These are phyloP conservation scores for Geotrichum carabidarum DNA, from an alignment of 1,139 yeast genomes.

Conservation along the genomic window DNA sequence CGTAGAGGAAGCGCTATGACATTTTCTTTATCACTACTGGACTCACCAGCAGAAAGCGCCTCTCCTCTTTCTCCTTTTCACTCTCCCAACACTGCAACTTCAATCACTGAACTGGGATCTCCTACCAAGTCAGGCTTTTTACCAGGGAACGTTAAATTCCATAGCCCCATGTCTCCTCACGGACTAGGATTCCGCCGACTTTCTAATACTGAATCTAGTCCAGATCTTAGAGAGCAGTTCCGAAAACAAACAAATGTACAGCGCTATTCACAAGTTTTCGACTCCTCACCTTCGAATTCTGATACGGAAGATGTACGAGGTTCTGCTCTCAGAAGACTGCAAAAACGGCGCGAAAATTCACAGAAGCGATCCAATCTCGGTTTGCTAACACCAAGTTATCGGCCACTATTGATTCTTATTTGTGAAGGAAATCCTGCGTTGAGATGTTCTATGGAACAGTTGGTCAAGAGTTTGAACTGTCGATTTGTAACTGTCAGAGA, in stretches of 20 bases:
- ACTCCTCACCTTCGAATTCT: constrained; percentile 60
- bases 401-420: constrained; percentile 58
- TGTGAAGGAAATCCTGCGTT: constrained; percentile 87
- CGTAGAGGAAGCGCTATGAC: constrained; percentile 1
- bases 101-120: background rate
- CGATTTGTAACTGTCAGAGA: constrained; percentile 74
- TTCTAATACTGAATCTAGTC: constrained; percentile 28
- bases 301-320: constrained; percentile 53
- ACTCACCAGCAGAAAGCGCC: background rate
- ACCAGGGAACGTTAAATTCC: background rate
- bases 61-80: background rate
- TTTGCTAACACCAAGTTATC: constrained; percentile 27
- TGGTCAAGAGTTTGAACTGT: constrained; percentile 69
- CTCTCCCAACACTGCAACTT: background rate
- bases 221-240: constrained; percentile 29
- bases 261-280: constrained; percentile 35
- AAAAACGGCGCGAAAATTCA: constrained; percentile 52
- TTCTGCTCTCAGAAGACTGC: constrained; percentile 50
- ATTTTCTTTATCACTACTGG: background rate
- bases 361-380: constrained; percentile 23
- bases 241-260: constrained; percentile 29
- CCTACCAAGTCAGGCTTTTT: constrained; percentile 1
- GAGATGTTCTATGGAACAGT: constrained; percentile 59
- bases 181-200: constrained; percentile 21
- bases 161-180: background rate